Evolutionary conservation across 331 rosid species (phyloP).

Genomic region (Telfairia occidentalis): DNA sequence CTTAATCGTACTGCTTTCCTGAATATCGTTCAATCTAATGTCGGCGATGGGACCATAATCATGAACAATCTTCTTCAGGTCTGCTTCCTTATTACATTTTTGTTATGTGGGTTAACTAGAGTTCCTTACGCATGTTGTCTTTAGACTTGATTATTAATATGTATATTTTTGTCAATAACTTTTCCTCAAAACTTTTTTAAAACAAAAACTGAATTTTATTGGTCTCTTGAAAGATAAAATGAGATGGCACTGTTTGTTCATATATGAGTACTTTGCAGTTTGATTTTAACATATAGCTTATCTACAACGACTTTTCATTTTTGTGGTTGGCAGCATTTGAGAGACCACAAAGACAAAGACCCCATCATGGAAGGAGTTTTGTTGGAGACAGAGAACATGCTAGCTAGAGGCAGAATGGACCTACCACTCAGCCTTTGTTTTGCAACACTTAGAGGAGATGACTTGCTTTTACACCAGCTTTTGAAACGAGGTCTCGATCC

Average conservation of each 20-base stretch:
- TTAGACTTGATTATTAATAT: background rate
- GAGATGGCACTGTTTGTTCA: background rate
- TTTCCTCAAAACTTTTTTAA: background rate
- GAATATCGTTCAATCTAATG: slow-evolving; percentile 72
- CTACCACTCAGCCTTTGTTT: slow-evolving; percentile 81
- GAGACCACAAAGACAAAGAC: slow-evolving; percentile 46
- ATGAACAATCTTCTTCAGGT: slow-evolving; percentile 96
- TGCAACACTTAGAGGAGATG: slow-evolving; percentile 78
- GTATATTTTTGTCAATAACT: background rate
- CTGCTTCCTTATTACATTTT: background rate
- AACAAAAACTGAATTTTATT: background rate
- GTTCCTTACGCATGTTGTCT: background rate
- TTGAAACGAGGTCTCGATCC: slow-evolving; percentile 66
- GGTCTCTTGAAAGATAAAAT: background rate
- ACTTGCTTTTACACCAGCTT: slow-evolving; percentile 53
- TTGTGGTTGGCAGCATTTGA: slow-evolving; percentile 51
- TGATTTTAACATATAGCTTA: background rate
- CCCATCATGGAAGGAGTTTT: slow-evolving; percentile 77
- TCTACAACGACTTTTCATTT: background rate
- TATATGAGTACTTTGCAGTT: background rate
- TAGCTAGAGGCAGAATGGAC: slow-evolving; percentile 87
- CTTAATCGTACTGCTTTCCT: slow-evolving; percentile 67
- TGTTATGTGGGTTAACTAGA: background rate
- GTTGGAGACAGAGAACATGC: slow-evolving; percentile 80
- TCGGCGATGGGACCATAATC: slow-evolving; percentile 85